phyloP scores from a whole-genome alignment of 768 basidiomycete species.

The Leccinum sublutescens region DNA sequence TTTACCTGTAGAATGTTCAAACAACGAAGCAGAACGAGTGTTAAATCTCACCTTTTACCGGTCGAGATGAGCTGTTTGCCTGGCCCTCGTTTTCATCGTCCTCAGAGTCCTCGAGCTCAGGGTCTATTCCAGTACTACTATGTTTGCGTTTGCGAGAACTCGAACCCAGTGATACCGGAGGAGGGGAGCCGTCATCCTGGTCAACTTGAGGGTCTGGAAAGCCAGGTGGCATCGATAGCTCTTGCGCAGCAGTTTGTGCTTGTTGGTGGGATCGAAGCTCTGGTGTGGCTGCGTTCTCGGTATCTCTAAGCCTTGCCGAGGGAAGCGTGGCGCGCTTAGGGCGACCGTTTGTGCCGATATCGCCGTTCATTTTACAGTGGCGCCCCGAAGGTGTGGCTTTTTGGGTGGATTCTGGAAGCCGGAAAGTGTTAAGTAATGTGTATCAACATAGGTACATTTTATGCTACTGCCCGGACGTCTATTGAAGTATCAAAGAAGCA shows the following conservation, averaged over 20 bases:
- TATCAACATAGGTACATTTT: background rate
- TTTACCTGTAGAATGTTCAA: background rate
- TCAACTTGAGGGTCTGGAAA: background rate
- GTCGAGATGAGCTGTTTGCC: background rate
- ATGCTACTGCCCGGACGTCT: background rate
- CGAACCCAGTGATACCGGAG: background rate
- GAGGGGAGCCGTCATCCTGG: background rate
- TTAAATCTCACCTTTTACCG: background rate
- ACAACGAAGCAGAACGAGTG: background rate
- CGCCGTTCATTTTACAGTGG: background rate
- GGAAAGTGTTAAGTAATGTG: background rate
- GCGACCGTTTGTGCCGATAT: background rate
- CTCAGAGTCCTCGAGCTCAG: background rate
- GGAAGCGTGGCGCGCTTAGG: background rate
- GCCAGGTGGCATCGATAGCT: background rate
- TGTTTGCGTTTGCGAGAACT: background rate
- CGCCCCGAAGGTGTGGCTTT: background rate
- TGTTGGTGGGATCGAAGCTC: background rate
- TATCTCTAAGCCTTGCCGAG: background rate
- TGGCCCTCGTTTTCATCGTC: background rate
- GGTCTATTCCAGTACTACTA: background rate
- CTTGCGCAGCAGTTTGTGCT: background rate
- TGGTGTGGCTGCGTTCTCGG: background rate
- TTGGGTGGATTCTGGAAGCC: background rate
- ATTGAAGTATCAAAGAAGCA: background rate